Evolutionary conservation across 1,284 basidiomycete species (phyloP).

Genomic region (Boletus sp.): DNA sequence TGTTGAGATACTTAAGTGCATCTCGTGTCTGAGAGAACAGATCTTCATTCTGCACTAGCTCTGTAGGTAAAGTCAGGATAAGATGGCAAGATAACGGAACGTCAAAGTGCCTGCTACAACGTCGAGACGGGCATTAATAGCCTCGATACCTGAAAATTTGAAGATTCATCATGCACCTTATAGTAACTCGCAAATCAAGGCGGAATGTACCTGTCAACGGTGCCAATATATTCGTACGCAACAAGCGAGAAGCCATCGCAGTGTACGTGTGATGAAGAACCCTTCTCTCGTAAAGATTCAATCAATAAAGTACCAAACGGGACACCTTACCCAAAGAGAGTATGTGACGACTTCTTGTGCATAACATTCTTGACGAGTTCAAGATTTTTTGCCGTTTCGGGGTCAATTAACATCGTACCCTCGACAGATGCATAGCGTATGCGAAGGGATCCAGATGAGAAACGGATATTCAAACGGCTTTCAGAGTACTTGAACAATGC

Average conservation of each 20-base stretch:
- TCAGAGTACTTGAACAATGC: constrained; percentile 85
- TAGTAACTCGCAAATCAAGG: neutral
- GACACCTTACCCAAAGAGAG: constrained; percentile 64
- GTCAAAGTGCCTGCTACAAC: constrained; percentile 67
- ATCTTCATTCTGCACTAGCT: constrained; percentile 74
- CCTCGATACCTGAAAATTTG: constrained; percentile 30
- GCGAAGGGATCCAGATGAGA: constrained; percentile 67
- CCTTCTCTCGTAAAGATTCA: constrained; percentile 32
- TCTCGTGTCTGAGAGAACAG: constrained; percentile 65
- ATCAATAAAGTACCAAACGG: neutral
- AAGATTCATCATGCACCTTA: neutral
- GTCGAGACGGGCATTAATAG: constrained; percentile 79
- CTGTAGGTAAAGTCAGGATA: constrained; percentile 38
- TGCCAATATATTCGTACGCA: constrained; percentile 80
- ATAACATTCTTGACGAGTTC: constrained; percentile 80
- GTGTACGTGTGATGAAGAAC: constrained; percentile 80
- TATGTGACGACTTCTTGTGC: constrained; percentile 59
- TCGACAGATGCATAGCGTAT: constrained; percentile 78
- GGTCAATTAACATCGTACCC: constrained; percentile 91
- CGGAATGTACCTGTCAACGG: constrained; percentile 63
- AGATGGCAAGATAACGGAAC: neutral
- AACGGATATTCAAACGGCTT: constrained; percentile 60
- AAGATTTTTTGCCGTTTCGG: constrained; percentile 80
- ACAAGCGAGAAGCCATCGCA: constrained; percentile 78
- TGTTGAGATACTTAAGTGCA: constrained; percentile 67